A percentile compares a stretch with the other conserved stretches of the same genome.
These are phyloP conservation scores for Blastocrithidia nonstop DNA, from an alignment of 208 protist genomes.

Conservation along the genomic window DNA sequence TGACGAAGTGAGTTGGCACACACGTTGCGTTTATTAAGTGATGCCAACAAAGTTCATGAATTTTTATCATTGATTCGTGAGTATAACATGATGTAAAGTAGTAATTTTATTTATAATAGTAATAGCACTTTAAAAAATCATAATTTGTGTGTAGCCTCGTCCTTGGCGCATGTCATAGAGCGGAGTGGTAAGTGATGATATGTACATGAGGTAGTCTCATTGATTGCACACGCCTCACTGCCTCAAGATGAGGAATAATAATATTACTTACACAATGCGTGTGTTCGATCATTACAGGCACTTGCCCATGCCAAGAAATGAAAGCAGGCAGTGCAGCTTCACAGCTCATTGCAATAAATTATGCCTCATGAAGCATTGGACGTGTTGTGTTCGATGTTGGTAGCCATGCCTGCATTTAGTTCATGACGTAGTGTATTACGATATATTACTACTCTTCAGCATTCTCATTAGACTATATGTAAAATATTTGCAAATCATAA, in stretches of 20 bases:
- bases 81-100: slow-evolving; percentile 10
- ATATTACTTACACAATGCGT: slow-evolving; percentile 27
- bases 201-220: slow-evolving; percentile 44
- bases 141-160: too few relatives aligned
- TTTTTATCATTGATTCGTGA: slow-evolving; percentile 40
- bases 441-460: too few relatives aligned
- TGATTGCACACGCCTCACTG: slow-evolving; percentile 16
- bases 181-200: slow-evolving; percentile 44
- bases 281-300: slow-evolving; percentile 28
- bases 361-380: slow-evolving; percentile 13
- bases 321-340: slow-evolving; percentile 37
- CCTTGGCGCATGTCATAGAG: slow-evolving; percentile 30
- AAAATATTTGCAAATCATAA: too few relatives aligned
- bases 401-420: slow-evolving; percentile 14
- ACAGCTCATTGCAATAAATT: slow-evolving; percentile 13
- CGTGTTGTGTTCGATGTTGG: slow-evolving; percentile 22
- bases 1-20: slow-evolving; percentile 14
- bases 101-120: slow-evolving; percentile 18
- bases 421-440: slow-evolving; percentile 29
- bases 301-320: slow-evolving; percentile 33
- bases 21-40: slow-evolving; percentile 65
- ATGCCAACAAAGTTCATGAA: slow-evolving; percentile 26
- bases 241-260: slow-evolving; percentile 24
- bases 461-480: too few relatives aligned
- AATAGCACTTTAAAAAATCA: too few relatives aligned